Evolutionary conservation across 768 basidiomycete species (phyloP).

Genomic region (Boletellus ananas): DNA sequence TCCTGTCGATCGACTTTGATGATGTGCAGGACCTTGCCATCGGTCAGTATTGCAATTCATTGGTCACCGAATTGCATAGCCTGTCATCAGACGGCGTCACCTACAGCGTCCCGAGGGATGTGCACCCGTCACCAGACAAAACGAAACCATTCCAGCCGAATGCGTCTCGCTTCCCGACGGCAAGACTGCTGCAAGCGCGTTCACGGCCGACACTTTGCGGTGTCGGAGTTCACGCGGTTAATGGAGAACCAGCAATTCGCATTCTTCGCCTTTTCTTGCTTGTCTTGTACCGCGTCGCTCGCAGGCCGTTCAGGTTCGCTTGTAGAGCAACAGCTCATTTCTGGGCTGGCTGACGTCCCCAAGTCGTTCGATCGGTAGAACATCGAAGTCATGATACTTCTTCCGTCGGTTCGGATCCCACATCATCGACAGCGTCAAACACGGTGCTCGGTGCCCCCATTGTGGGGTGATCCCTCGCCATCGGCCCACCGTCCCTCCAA

Average conservation of each 20-base stretch:
- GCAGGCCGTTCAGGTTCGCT: not conserved
- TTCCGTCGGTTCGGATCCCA: not conserved
- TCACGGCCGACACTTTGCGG: constrained; percentile 4
- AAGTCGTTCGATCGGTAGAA: not conserved
- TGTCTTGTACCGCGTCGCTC: not conserved
- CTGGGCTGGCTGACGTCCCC: not conserved
- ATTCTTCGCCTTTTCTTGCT: constrained; percentile 3
- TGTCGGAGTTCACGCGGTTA: constrained; percentile 2
- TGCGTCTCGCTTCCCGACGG: not conserved
- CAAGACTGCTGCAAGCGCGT: not conserved
- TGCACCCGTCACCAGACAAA: constrained; percentile 2
- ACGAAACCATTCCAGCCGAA: constrained; percentile 1
- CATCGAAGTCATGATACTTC: not conserved
- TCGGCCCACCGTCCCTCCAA: not conserved
- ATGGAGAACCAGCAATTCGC: constrained; percentile 2
- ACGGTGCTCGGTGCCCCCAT: not conserved
- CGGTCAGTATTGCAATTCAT: not conserved
- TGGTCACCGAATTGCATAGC: not conserved
- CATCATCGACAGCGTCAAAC: not conserved
- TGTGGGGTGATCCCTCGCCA: not conserved
- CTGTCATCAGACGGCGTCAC: not conserved
- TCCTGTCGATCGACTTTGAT: not conserved
- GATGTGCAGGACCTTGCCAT: not conserved
- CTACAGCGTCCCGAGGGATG: constrained; percentile 2
- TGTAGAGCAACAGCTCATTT: not conserved